Conservation (phyloP, 2,329 filamentous ascomycete species). For the Geosmithia putterillii region DNA sequence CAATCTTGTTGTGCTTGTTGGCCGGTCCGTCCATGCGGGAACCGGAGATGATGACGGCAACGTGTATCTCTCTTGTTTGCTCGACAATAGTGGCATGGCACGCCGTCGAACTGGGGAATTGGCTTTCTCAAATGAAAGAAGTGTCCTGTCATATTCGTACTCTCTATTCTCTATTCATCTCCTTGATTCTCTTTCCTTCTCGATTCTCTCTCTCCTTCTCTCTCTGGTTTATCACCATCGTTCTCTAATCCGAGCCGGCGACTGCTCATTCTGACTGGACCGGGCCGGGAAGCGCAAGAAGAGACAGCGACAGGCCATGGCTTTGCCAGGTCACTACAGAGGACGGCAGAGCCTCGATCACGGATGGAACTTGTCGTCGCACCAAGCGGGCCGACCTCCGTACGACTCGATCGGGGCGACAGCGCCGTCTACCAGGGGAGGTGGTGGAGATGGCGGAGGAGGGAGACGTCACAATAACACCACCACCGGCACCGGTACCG, state of each 20-base stretch:
- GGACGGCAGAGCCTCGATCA: slow-evolving; percentile 1
- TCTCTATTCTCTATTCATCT: background rate
- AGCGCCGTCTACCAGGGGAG: background rate
- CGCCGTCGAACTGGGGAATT: background rate
- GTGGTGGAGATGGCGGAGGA: background rate
- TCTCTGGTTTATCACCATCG: background rate
- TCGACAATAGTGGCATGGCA: too few species aligned
- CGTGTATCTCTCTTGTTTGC: background rate
- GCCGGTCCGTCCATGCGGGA: background rate
- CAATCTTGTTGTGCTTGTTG: background rate
- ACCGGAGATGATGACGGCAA: background rate
- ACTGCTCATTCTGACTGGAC: background rate
- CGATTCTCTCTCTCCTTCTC: background rate
- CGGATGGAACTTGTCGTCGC: background rate
- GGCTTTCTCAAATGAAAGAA: background rate
- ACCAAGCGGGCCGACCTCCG: background rate
- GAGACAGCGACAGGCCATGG: background rate
- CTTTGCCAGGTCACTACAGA: background rate
- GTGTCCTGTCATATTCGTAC: background rate
- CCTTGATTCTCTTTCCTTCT: too few species aligned
- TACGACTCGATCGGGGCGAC: background rate
- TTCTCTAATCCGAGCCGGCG: background rate
- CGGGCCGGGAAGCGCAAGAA: background rate
- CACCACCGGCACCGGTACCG: background rate
- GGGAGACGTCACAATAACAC: background rate